Conservation (phyloP, 2,329 filamentous ascomycete species). For the Atkinsonella hypoxylon region DNA sequence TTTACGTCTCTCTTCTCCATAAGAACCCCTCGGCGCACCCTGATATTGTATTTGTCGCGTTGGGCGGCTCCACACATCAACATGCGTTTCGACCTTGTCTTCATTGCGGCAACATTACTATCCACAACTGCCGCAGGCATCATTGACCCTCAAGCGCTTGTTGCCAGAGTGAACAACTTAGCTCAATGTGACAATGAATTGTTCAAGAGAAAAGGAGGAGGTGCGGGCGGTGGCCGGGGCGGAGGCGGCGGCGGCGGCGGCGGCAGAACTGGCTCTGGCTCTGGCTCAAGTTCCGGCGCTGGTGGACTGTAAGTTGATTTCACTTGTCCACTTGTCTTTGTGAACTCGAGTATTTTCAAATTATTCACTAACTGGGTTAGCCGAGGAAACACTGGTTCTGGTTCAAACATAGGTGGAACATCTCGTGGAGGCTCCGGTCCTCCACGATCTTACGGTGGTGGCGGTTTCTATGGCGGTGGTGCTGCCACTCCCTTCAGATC, state of each 20-base stretch:
- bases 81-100: slow-evolving; percentile 9
- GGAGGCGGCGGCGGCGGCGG: slow-evolving; percentile 15
- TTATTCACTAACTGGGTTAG: slow-evolving; percentile 9
- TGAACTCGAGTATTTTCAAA: background rate
- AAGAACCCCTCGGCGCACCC: too few species aligned
- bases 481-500: slow-evolving; percentile 46
- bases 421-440: slow-evolving; percentile 48
- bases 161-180: slow-evolving; percentile 13
- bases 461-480: slow-evolving; percentile 56
- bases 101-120: slow-evolving; percentile 4
- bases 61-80: background rate
- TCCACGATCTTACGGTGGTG: slow-evolving; percentile 46
- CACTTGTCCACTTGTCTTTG: too few species aligned
- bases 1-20: background rate
- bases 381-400: slow-evolving; percentile 16
- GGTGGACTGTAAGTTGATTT: slow-evolving; percentile 7
- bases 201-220: slow-evolving; percentile 46
- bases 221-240: slow-evolving; percentile 40
- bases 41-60: background rate
- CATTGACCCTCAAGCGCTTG: slow-evolving; percentile 10
- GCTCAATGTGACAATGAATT: slow-evolving; percentile 30
- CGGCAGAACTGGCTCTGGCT: slow-evolving; percentile 7
- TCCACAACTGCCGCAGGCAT: slow-evolving; percentile 5
- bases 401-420: slow-evolving; percentile 33
- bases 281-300: background rate